A percentile compares a stretch with the other conserved stretches of the same genome.
Evolutionary conservation across 2,329 filamentous ascomycete species (phyloP).

Genomic region (Fusarium palustre): DNA sequence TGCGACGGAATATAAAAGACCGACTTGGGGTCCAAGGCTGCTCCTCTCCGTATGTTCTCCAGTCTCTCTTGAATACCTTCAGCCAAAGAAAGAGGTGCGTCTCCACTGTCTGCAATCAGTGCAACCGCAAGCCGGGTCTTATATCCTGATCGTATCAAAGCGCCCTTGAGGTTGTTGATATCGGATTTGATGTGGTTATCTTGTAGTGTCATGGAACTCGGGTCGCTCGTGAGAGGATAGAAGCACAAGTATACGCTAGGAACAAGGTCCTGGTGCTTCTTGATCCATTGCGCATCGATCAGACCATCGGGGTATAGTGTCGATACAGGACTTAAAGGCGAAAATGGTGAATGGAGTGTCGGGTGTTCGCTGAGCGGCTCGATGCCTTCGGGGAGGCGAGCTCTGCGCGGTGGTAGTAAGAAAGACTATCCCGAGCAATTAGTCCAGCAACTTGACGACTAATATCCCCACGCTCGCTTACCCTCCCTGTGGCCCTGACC

Average conservation of each 20-base stretch:
- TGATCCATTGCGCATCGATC: conserved; percentile 83
- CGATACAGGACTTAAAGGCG: conserved; percentile 86
- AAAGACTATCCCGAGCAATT: conserved; percentile 59
- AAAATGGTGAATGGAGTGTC: conserved; percentile 89
- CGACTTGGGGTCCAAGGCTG: conserved; percentile 83
- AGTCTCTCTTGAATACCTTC: conserved; percentile 78
- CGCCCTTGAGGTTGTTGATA: conserved; percentile 79
- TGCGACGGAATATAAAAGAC: conserved; percentile 87
- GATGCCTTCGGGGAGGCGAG: conserved; percentile 64
- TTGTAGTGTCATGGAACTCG: conserved; percentile 78
- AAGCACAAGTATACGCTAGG: conserved; percentile 85
- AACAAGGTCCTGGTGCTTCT: conserved; percentile 87
- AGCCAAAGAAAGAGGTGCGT: conserved; percentile 60
- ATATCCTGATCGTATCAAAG: conserved; percentile 76
- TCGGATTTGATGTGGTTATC: conserved; percentile 91
- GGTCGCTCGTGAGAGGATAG: conserved; percentile 79
- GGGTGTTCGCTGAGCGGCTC: conserved; percentile 61
- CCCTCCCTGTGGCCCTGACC: conserved; percentile 81
- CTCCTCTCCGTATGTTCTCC: conserved; percentile 80
- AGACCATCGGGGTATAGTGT: conserved; percentile 90
- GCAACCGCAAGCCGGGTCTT: conserved; percentile 83
- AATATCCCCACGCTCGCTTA: conserved; percentile 60
- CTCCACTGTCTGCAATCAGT: conserved; percentile 50
- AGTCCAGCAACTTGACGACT: conserved; percentile 42
- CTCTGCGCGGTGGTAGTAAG: conserved; percentile 68